A percentile compares a stretch with the other conserved stretches of the same genome.
Conservation (phyloP, 345 rosid genomes). For the Sonneratia alba region DNA sequence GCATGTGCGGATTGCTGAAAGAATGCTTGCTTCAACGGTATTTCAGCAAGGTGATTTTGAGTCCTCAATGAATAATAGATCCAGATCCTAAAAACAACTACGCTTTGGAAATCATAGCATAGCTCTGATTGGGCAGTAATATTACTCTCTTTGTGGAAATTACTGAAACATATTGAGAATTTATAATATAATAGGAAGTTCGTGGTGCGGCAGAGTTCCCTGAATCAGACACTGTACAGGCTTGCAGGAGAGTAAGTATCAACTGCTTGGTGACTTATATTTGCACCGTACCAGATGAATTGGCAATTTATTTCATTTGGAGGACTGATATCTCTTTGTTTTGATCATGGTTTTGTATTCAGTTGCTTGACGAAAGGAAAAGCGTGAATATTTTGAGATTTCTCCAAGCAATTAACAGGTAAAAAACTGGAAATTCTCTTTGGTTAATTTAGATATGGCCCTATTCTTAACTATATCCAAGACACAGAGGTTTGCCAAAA, state of each 20-base stretch:
- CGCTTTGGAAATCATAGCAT: too few species aligned
- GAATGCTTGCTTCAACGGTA: conserved; percentile 79
- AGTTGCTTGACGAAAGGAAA: conserved; percentile 80
- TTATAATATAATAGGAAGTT: conserved; percentile 53
- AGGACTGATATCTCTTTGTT: neutral
- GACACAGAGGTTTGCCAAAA: too few species aligned
- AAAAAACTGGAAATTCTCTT: too few species aligned
- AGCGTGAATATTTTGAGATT: conserved; percentile 48
- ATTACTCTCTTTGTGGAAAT: conserved; percentile 4
- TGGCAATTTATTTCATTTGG: neutral
- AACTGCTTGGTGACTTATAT: neutral
- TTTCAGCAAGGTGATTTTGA: conserved; percentile 73
- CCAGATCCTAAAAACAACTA: too few species aligned
- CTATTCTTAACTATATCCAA: too few species aligned
- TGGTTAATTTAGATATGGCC: too few species aligned
- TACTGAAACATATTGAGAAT: conserved; percentile 2
- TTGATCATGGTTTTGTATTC: conserved; percentile 11
- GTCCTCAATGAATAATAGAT: neutral
- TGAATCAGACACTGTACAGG: conserved; percentile 86
- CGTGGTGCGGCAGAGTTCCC: conserved; percentile 72
- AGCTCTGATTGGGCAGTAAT: neutral
- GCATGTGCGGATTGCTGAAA: conserved; percentile 77
- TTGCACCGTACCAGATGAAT: conserved; percentile 29
- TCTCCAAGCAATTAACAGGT: conserved; percentile 62
- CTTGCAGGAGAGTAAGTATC: conserved; percentile 67